Evolutionary conservation across 345 rosid genomes (phyloP), one percentile per base, ranked within the genome.

Genomic region (Moricandia moricandioides): DNA sequence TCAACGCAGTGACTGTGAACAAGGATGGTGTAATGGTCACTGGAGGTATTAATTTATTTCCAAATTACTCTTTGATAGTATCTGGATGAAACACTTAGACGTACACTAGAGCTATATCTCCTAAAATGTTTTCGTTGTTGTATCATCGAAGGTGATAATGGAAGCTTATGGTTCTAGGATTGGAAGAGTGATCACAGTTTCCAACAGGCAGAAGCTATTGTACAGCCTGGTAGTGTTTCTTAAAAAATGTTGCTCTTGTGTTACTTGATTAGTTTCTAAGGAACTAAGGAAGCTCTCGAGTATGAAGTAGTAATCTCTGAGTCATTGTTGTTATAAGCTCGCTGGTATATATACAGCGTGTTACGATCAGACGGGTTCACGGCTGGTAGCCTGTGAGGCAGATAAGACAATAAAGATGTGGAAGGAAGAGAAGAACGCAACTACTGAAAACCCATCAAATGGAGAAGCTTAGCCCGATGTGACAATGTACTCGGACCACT

Each of bases 391-490:
- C 1, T 92, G 98, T 16, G 94, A 95, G 70, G 94, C 89, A 26
- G 98, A 92, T 43, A 95, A 90, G 78, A 92, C 98, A 0, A 92
- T 95, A 54, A 89, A 92, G 80, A 89, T 95, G 92, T 95, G 97
- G 99, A 95, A 87, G 74, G 94, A 92, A 84, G 97, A 95, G 17
- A 96, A 90, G 59, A 82, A 35, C 29, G 97, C 98, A 17, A 90
- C 97, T 61, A 88, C 89, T 8, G 93, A 92, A 92, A 78, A 92
- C 94, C 26, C 94, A 95, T 85, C 97, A n/a, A n/a, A n/a, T n/a
- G n/a, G n/a, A n/a, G n/a, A n/a, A n/a, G n/a, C n/a, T n/a, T n/a
- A n/a, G n/a, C n/a, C n/a, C n/a, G n/a, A n/a, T n/a, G n/a, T n/a
- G n/a, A n/a, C n/a, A n/a, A n/a, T n/a, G n/a, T n/a, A n/a, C n/a